Base-by-base conservation (phyloP, 2,329 filamentous ascomycete genomes). In the Aspergillus bombycis region DNA sequence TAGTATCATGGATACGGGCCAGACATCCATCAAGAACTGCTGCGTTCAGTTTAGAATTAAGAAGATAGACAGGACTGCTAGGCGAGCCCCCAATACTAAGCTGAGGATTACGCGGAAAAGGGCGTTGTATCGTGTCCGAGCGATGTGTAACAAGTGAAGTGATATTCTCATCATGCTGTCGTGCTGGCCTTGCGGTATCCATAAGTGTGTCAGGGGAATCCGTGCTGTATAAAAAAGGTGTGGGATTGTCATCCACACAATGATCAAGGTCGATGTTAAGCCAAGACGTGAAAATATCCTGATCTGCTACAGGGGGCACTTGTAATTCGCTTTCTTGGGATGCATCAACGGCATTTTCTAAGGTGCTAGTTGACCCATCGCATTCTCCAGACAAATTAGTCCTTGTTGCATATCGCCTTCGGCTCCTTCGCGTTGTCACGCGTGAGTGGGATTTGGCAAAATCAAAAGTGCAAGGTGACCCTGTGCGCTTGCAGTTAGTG, bases 1-100 rank as follows among this genome's bases (percentile, higher is more conserved):
- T 70, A 7, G 65, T 61, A n/a, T 72, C 60, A 32, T 67, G 70
- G 7, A 72, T 72, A 19, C 57, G 57, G 3, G 55, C 53, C 1
- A 71, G 57, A 16, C 65, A 62, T n/a, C 66, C 57, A 36, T 69
- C 68, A 3, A 71, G 58, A 1, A 71, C 64, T 2, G 53, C 61
- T 4, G 66, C 60, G 34, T 72, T 61, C 50, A 71, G 54, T 41
- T 58, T 67, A 3, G 69, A 69, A 46, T 70, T 72, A n/a, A 72
- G 56, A n/a, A 72, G 48, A 57, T 63, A 43, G n/a, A 72, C 57
- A 1, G 70, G 70, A 12, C 70, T 72, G 28, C 57, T 60, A 12
- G 60, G 58, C 38, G 68, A 65, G 32, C 65, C 58, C 7, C 68
- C 66, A 16, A 65, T 36, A 1, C 65, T 23, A 28, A 28, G 36